Evolutionary conservation across 2,329 filamentous ascomycete species (phyloP), one percentile per base, ranked within the genome.

Genomic region (Plectosphaerella sp.): DNA sequence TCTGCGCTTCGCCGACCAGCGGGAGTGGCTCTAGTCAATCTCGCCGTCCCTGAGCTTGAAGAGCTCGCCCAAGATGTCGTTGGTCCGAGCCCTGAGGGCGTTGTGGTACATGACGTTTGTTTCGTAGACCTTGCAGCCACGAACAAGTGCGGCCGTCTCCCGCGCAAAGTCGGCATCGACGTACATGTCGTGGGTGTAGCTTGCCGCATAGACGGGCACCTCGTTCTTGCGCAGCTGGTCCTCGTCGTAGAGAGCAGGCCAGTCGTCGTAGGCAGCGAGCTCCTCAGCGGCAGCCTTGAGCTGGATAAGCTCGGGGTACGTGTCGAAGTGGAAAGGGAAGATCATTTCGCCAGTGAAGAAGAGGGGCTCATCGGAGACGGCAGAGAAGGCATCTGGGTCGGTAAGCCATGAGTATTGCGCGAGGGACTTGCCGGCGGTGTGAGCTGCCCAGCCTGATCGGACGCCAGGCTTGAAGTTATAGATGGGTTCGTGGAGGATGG

Each of bases 341-440:
- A 96, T 82, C 91, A 96, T 97, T 72, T 97, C 93, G 54, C 92
- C 91, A 0, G 89, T 91, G 71, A 97, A 96, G 67, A 81, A 88
- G 20, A 94, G 73, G 0, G 86, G 85, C 3, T 72, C 64, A 6
- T 73, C 67, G 5, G 61, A 56, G 28, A 60, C 58, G 36, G 56
- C 62, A 11, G 57, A 72, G 66, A 67, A 2, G 72, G 68, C 16
- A 74, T 61, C 49, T 22, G 63, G 61, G 2, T 65, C 60, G 54
- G 68, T 63, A 9, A 83, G 71, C 83, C 83, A 86, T 35, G 68
- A 59, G 58, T 78, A 86, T 28, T 72, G 59, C 3, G 69, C 62
- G 5, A 78, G 62, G 12, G 63, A 55, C 57, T 77, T 68, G 58
- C 87, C 77, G 50, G 91, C 71, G 3, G 85, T 77, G 39, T 86